Percentiles rank a stretch among this genome's conserved stretches.
These are phyloP conservation scores for Syncephalis plumigaleata DNA, from an alignment of 371 early-diverging fungal genomes.

Conservation along the genomic window DNA sequence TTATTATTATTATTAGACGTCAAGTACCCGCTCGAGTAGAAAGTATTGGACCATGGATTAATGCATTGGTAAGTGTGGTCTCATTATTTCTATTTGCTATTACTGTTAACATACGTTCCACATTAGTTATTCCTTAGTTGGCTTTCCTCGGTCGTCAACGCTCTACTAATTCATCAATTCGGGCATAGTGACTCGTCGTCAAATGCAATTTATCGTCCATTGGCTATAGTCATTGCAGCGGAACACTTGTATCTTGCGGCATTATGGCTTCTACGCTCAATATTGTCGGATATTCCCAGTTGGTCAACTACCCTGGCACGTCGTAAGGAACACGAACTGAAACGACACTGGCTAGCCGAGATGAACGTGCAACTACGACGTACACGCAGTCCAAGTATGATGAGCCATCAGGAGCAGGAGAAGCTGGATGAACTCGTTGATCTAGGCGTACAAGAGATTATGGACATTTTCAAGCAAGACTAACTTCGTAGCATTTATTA, in stretches of 20 bases:
- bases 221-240: neutral
- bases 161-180: neutral
- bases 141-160: neutral
- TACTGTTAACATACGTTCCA: no score
- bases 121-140: neutral
- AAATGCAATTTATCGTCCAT: neutral
- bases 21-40: constrained; percentile 67
- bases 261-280: neutral
- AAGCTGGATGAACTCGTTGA: no score
- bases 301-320: neutral
- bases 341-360: constrained; percentile 5
- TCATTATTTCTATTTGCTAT: no score
- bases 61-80: constrained; percentile 35
- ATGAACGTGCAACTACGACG: constrained; percentile 5
- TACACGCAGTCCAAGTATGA: neutral
- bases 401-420: neutral
- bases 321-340: constrained; percentile 1
- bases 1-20: constrained; percentile 19
- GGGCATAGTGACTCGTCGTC: neutral
- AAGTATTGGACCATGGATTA: constrained; percentile 73
- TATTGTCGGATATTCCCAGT: neutral
- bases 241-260: neutral
- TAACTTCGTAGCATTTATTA: no score
- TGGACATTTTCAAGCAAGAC: neutral
- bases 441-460: neutral